phyloP scores from a whole-genome alignment of 2,329 filamentous ascomycete genomes.

The Aspergillus glaucus region DNA sequence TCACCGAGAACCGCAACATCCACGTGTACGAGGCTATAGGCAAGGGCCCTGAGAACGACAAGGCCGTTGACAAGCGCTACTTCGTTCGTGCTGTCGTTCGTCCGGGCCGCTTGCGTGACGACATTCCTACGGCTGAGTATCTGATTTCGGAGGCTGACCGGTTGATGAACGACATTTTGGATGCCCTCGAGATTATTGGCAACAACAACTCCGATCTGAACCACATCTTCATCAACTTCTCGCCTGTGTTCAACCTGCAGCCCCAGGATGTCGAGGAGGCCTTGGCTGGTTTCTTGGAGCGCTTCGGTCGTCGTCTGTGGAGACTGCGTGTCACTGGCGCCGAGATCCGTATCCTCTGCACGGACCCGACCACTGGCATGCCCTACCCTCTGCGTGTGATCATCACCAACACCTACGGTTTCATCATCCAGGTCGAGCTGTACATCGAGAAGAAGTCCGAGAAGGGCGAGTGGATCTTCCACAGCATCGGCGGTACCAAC shows the following conservation, averaged over 20 bases:
- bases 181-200: conserved; percentile 95
- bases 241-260: conserved; percentile 86
- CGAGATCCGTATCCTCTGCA: conserved; percentile 98
- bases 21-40: conserved; percentile 97
- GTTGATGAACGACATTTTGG: conserved; percentile 94
- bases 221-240: conserved; percentile 99
- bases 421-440: conserved; percentile 94
- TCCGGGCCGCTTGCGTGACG: conserved; percentile 87
- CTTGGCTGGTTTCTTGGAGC: conserved; percentile 89
- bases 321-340: conserved; percentile 92
- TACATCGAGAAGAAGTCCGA: conserved; percentile 98
- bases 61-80: conserved; percentile 70
- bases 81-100: conserved; percentile 95
- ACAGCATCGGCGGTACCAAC: conserved; percentile 89
- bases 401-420: conserved; percentile 97
- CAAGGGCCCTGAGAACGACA: conserved; percentile 87
- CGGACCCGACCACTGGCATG: conserved; percentile 73
- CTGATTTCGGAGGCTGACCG: conserved; percentile 95
- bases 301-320: conserved; percentile 92
- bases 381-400: conserved; percentile 91
- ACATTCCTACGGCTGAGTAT: conserved; percentile 98
- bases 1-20: conserved; percentile 98
- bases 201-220: conserved; percentile 99
- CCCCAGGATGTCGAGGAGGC: conserved; percentile 88
- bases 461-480: conserved; percentile 97